A percentile compares a stretch with the other conserved stretches of the same genome.
Evolutionary conservation across 106 monocot genomes (phyloP).

Genomic region (Platanthera zijinensis): DNA sequence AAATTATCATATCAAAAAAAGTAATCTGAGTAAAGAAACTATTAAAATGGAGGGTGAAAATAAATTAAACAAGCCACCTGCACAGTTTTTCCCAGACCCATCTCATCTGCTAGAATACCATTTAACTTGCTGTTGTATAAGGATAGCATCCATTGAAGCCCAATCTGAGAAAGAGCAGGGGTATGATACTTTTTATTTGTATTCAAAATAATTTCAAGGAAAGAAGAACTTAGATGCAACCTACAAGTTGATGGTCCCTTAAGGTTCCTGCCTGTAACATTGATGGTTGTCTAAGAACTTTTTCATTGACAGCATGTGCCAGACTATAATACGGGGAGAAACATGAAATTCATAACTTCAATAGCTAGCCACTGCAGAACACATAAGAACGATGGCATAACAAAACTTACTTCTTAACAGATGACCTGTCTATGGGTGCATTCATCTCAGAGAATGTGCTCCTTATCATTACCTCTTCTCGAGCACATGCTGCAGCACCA

Average conservation of each 20-base stretch:
- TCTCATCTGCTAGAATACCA: constrained; percentile 99
- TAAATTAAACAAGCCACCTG: constrained; percentile 43
- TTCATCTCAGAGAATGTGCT: constrained; percentile 97
- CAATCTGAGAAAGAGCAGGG: constrained; percentile 52
- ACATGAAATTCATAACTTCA: neutral
- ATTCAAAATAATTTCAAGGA: neutral
- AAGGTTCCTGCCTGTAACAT: constrained; percentile 86
- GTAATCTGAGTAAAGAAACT: neutral
- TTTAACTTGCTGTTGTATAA: constrained; percentile 97
- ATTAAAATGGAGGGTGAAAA: neutral
- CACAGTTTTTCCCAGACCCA: constrained; percentile 99
- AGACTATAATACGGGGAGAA: constrained; percentile 79
- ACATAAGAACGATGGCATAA: neutral
- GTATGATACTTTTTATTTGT: neutral
- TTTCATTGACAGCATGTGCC: constrained; percentile 94
- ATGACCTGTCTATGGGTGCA: constrained; percentile 66
- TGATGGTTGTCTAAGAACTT: constrained; percentile 80
- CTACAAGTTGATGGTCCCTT: constrained; percentile 91
- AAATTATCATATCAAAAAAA: neutral
- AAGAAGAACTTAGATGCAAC: constrained; percentile 16
- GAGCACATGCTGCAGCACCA: constrained; percentile 83
- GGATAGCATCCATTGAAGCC: constrained; percentile 99
- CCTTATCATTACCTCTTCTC: constrained; percentile 88
- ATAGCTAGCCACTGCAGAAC: neutral
- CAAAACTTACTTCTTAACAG: constrained; percentile 72